A percentile compares a stretch with the other conserved stretches of the same genome.
These are phyloP conservation scores for Symbiodinium pilosum DNA, from an alignment of 73 alveolate species.

Conservation along the genomic window DNA sequence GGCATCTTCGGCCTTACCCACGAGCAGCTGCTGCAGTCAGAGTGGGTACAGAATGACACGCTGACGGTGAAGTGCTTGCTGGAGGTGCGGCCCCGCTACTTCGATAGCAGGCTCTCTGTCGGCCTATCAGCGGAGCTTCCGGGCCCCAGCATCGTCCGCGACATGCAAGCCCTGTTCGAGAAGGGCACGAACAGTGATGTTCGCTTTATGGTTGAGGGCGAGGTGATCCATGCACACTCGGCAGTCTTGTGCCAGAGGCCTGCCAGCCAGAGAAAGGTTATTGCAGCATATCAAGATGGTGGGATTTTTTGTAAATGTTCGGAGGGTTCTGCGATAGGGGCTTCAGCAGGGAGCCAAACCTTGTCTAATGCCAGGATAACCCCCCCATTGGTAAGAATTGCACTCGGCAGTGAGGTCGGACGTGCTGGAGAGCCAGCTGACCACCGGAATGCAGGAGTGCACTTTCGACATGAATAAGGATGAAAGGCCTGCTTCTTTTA, in stretches of 20 bases:
- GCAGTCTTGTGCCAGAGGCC: constrained; percentile 16
- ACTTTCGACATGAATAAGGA: no score
- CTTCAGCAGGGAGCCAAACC: no score
- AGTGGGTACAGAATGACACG: constrained; percentile 51
- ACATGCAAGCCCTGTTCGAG: background rate
- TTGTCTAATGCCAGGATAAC: no score
- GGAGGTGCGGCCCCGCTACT: background rate
- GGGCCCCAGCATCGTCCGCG: background rate
- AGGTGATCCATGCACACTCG: constrained; percentile 19
- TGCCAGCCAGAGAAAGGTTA: no score
- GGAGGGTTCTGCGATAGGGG: no score
- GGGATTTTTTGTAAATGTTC: no score
- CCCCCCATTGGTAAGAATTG: no score
- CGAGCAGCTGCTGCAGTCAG: constrained; percentile 22
- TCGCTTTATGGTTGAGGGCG: constrained; percentile 19
- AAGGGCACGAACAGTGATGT: constrained; percentile 13
- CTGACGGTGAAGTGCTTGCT: constrained; percentile 29
- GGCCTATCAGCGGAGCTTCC: background rate
- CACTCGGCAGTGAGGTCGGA: no score
- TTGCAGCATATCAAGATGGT: no score
- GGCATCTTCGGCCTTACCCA: constrained; percentile 57
- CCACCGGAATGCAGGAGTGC: no score
- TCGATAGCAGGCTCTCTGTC: background rate
- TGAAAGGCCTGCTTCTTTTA: no score
- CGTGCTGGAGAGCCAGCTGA: no score